Percentiles rank a stretch among this genome's conserved stretches.
These are phyloP conservation scores for Corrigiola litoralis DNA, from an alignment of 179 eudicot species.

Conservation along the genomic window DNA sequence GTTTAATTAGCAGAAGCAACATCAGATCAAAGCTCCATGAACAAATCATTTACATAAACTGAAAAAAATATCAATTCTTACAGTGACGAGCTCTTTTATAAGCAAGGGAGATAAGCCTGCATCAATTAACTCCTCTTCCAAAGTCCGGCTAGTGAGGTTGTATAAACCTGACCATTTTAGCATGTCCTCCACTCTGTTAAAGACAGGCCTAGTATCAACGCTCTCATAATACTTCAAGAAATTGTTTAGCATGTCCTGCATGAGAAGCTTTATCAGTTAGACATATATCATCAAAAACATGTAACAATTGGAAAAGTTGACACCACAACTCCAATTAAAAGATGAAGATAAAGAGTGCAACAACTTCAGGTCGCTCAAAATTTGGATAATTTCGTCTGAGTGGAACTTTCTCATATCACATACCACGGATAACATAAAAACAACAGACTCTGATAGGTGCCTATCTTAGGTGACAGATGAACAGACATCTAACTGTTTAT, in stretches of 20 bases:
- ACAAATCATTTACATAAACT: neutral
- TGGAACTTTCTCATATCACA: neutral
- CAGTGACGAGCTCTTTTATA: conserved; percentile 79
- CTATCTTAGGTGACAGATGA: too few species aligned
- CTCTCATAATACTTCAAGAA: conserved; percentile 74
- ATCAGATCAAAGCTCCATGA: neutral
- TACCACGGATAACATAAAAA: neutral
- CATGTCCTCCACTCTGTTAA: conserved; percentile 78
- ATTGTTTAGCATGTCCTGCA: conserved; percentile 45
- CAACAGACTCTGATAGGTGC: neutral
- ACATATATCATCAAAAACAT: neutral
- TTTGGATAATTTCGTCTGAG: too few species aligned
- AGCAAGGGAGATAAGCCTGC: conserved; percentile 66
- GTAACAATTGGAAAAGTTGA: neutral
- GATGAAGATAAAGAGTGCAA: neutral
- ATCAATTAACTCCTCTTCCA: conserved; percentile 64
- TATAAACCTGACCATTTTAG: conserved; percentile 81
- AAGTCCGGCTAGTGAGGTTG: conserved; percentile 55
- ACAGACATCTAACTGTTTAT: too few species aligned
- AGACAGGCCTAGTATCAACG: conserved; percentile 62
- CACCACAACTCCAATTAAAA: neutral
- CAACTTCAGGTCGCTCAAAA: too few species aligned
- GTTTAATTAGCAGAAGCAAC: neutral
- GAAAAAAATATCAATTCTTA: conserved; percentile 33
- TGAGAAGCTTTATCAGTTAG: neutral